These are phyloP conservation scores for Suillus weaverae DNA, from an alignment of 768 basidiomycete species.

Conservation along the genomic window DNA sequence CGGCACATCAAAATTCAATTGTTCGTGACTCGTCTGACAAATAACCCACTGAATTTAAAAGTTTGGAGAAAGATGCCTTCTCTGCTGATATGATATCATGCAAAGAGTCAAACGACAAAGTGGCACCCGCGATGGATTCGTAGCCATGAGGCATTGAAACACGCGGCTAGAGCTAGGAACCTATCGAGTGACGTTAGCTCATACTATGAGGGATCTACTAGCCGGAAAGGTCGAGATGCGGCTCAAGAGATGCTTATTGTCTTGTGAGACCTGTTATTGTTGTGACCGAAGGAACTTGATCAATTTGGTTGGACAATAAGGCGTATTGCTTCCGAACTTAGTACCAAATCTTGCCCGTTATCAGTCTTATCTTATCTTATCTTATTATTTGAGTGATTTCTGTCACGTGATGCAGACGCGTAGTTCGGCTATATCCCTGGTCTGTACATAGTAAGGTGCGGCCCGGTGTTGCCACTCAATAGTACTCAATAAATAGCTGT, in stretches of 20 bases:
- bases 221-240: neutral
- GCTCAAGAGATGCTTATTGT: conserved; percentile 20
- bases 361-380: too few species aligned
- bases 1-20: conserved; percentile 28
- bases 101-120: neutral
- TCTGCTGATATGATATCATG: neutral
- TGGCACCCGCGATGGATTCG: neutral
- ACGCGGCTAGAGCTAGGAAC: neutral
- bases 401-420: conserved; percentile 4
- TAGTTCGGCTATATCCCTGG: too few species aligned
- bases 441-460: too few species aligned
- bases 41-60: neutral
- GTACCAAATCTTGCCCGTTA: too few species aligned
- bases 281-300: conserved; percentile 4
- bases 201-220: neutral
- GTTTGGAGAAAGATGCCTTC: neutral
- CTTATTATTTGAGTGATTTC: neutral
- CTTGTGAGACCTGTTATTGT: conserved; percentile 21
- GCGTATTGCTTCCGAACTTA: conserved; percentile 2
- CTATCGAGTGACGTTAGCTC: neutral
- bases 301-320: neutral
- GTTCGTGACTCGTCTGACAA: neutral
- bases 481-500: neutral
- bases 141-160: conserved; percentile 10
- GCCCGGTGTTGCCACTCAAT: too few species aligned